Evolutionary conservation across 768 basidiomycete species (phyloP), one percentile per base, ranked within the genome.

Genomic region (Pleurotus ostreatus): DNA sequence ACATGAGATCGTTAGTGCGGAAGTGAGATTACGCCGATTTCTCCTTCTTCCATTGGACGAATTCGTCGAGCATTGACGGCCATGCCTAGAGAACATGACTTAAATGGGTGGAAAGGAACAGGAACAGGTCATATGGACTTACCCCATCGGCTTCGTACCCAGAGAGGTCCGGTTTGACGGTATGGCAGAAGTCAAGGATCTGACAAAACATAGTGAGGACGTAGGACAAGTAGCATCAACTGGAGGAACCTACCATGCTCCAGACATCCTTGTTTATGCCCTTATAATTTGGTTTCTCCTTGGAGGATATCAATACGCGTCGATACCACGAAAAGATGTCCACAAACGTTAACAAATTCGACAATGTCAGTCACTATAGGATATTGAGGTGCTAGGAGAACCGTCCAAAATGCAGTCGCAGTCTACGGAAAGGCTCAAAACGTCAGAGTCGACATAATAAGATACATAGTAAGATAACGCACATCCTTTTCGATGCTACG

Each of bases 401-500:
- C 86, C n/a, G 82, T 78, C 88, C 90, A 91, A 41, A 92, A 75
- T 0, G 89, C 86, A 15, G 75, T 71, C 6, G 89, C 84, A 22
- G 84, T 89, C 85, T 92, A 56, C 26, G 38, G 43, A 43, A 40
- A 30, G 20, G 8, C 9, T 34, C 48, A 49, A 34, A 26, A 7
- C 6, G 49, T 37, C 47, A 47, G 25, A n/a, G n/a, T 3, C 40
- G 12, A 46, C n/a, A 48, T 34, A 8, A 15, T 43, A 41, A 44
- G 45, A 26, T 39, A 18, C 23, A 25, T 25, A 15, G 55, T 20
- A 23, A 51, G 22, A 16, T n/a, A 18, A 62, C 74, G 62, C 59
- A 88, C 89, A 73, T 92, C 89, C 77, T 92, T 88, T 51, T 92
- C 89, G 59, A 92, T 83, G 65, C 89, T 92, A 60, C 84, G 79